phyloP scores from a whole-genome alignment of 768 basidiomycete genomes.

The Mycena albidolilacea region DNA sequence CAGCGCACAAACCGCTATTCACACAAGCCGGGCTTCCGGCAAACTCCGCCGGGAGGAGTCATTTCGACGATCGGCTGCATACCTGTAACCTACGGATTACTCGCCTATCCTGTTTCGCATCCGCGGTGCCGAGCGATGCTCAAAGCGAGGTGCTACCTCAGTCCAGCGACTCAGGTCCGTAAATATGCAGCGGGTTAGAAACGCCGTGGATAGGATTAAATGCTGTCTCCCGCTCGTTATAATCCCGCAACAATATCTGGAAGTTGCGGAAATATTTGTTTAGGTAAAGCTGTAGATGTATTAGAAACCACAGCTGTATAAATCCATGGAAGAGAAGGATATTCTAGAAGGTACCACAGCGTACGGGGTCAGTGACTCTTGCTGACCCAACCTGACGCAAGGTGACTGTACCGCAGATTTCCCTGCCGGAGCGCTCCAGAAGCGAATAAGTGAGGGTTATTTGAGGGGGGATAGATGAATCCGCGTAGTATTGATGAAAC shows the following conservation, averaged over 20 bases:
- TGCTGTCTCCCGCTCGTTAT: neutral
- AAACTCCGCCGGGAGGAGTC: too few species aligned
- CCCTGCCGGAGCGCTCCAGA: neutral
- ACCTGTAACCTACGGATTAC: neutral
- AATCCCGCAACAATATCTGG: neutral
- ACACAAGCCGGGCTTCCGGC: too few species aligned
- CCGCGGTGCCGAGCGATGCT: too few species aligned
- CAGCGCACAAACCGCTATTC: too few species aligned
- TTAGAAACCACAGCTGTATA: neutral
- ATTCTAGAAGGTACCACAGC: neutral
- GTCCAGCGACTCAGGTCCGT: too few species aligned
- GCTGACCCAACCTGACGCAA: neutral
- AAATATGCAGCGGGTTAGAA: too few species aligned
- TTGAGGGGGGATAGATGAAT: neutral
- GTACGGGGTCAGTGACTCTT: neutral
- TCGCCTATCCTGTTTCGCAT: neutral
- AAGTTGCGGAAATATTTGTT: neutral
- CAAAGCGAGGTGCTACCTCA: too few species aligned
- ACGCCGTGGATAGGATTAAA: neutral
- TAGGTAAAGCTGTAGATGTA: neutral
- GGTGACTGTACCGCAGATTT: neutral
- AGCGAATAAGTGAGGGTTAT: neutral
- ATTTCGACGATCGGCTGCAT: too few species aligned
- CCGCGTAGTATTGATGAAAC: too few species aligned
- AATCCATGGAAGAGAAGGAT: neutral